Conservation (phyloP, 371 early-diverging fungal species). For the Rhizopus arrhizus region DNA sequence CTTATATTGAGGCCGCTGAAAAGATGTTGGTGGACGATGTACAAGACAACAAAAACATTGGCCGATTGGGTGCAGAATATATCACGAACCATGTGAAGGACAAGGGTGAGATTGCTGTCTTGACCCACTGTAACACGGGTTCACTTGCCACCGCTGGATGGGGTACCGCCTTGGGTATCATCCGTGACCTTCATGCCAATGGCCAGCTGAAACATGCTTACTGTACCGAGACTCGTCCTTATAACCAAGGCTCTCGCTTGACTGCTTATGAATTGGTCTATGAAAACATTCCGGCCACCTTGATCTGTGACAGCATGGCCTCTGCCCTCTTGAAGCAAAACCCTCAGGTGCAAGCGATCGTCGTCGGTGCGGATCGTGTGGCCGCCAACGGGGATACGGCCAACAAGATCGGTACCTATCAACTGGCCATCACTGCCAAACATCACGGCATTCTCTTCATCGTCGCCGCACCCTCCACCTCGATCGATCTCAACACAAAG, state of each 20-base stretch:
- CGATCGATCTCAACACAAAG: slow-evolving; percentile 77
- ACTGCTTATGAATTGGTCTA: slow-evolving; percentile 95
- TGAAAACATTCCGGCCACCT: slow-evolving; percentile 88
- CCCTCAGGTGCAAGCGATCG: slow-evolving; percentile 71
- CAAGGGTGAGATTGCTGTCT: slow-evolving; percentile 59
- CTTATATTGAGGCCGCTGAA: slow-evolving; percentile 78
- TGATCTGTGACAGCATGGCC: slow-evolving; percentile 92
- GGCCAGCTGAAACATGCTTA: slow-evolving; percentile 75
- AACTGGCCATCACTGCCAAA: slow-evolving; percentile 87
- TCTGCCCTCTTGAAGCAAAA: slow-evolving; percentile 74
- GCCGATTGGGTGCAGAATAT: slow-evolving; percentile 75
- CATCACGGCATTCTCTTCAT: slow-evolving; percentile 88
- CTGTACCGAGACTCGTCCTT: slow-evolving; percentile 96
- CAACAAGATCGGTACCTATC: slow-evolving; percentile 98
- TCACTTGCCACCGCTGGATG: slow-evolving; percentile 85
- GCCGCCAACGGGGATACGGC: slow-evolving; percentile 97
- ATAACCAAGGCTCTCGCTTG: slow-evolving; percentile 94
- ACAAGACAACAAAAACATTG: slow-evolving; percentile 87
- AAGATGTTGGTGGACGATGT: slow-evolving; percentile 87
- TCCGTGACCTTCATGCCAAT: slow-evolving; percentile 72
- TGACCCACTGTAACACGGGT: slow-evolving; percentile 98
- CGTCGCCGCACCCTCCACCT: slow-evolving; percentile 94
- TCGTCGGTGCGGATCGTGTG: slow-evolving; percentile 97
- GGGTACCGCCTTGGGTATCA: slow-evolving; percentile 89
- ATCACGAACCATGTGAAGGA: slow-evolving; percentile 49